These are phyloP conservation scores for Climacium dendroides DNA, from an alignment of 225 moss, liverwort and hornwort species.

Conservation along the genomic window DNA sequence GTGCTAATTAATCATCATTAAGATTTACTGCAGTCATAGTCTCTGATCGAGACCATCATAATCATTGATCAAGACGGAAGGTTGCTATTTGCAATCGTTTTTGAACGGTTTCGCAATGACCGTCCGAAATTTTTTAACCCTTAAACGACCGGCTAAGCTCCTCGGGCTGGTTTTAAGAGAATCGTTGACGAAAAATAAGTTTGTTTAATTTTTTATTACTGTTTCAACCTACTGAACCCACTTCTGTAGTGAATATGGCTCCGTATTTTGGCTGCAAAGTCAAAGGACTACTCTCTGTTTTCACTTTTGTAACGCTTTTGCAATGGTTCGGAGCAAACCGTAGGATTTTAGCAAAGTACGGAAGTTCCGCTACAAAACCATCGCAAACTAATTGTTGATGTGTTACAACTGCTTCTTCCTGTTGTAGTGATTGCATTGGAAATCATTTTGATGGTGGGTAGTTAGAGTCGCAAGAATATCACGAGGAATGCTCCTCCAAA, in stretches of 20 bases:
- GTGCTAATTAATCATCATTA: background rate
- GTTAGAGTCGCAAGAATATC: background rate
- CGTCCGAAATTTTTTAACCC: no score
- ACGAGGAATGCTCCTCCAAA: background rate
- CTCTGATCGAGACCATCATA: background rate
- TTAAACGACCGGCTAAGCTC: no score
- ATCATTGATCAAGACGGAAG: background rate
- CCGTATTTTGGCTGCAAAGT: no score
- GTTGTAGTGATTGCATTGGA: background rate
- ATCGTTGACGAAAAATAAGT: no score
- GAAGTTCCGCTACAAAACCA: background rate
- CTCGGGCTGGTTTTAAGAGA: no score
- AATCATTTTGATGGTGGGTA: no score
- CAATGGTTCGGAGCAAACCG: background rate
- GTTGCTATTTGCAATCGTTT: background rate
- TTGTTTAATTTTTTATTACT: no score
- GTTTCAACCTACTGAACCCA: no score
- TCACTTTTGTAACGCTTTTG: background rate
- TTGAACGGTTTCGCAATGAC: no score
- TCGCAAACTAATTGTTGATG: background rate
- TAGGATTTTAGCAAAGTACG: background rate
- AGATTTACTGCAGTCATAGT: background rate
- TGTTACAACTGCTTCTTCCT: background rate
- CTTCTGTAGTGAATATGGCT: no score
- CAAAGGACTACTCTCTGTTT: no score